Evolutionary conservation across 1,284 basidiomycete species (phyloP).

Genomic region (Inonotus hispidus): DNA sequence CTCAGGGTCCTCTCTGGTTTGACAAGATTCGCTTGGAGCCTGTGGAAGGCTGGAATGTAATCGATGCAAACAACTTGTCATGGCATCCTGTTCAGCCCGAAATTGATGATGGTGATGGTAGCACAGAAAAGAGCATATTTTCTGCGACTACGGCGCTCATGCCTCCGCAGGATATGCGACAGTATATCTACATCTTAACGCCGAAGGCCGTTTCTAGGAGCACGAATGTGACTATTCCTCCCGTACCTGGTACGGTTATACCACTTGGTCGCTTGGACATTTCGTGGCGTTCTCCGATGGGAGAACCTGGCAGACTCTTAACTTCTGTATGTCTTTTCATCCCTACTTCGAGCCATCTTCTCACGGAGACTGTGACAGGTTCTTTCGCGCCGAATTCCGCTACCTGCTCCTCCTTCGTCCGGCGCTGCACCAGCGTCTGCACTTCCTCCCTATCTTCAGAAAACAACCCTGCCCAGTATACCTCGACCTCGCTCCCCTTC

Average conservation of each 20-base stretch:
- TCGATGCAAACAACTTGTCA: slow-evolving; percentile 42
- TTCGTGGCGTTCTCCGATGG: slow-evolving; percentile 74
- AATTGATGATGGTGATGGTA: slow-evolving; percentile 23
- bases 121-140: slow-evolving; percentile 40
- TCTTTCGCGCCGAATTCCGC: slow-evolving; percentile 66
- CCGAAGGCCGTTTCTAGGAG: slow-evolving; percentile 38
- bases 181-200: slow-evolving; percentile 77
- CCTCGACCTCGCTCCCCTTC: slow-evolving; percentile 52
- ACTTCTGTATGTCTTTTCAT: slow-evolving; percentile 49
- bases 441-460: slow-evolving; percentile 66
- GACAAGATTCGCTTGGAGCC: slow-evolving; percentile 71
- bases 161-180: slow-evolving; percentile 75
- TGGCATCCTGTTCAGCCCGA: background rate
- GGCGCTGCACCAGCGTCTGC: slow-evolving; percentile 48
- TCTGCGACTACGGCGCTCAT: slow-evolving; percentile 61
- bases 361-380: slow-evolving; percentile 35
- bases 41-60: slow-evolving; percentile 60
- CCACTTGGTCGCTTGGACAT: slow-evolving; percentile 79
- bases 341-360: background rate
- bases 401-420: slow-evolving; percentile 33
- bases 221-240: slow-evolving; percentile 40
- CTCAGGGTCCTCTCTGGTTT: slow-evolving; percentile 70
- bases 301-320: slow-evolving; percentile 75
- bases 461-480: slow-evolving; percentile 33
- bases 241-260: slow-evolving; percentile 62